Percentiles rank a stretch among this genome's conserved stretches.
Evolutionary conservation across 2,329 filamentous ascomycete species (phyloP).

Genomic region (Pseudogymnoascus sp.): DNA sequence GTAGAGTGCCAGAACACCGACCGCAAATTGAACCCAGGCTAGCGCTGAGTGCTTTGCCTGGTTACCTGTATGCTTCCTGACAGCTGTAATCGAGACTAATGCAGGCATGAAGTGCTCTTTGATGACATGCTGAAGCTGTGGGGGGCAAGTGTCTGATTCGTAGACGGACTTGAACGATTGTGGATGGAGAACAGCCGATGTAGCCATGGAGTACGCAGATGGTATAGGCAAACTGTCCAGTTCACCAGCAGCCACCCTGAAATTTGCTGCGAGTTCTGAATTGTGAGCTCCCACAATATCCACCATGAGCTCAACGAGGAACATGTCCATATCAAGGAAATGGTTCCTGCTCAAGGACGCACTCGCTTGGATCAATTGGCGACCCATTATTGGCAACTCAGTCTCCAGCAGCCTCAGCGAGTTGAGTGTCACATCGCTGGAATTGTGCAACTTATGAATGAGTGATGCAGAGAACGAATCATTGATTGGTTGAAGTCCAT

Average conservation of each 20-base stretch:
- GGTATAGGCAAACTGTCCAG: neutral
- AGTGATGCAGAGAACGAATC: conserved; percentile 44
- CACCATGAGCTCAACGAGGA: conserved; percentile 20
- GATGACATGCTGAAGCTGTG: conserved; percentile 20
- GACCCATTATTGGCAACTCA: conserved; percentile 56
- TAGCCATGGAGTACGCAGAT: neutral
- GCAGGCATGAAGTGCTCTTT: conserved; percentile 32
- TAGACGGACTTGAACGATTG: neutral
- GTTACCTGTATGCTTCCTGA: conserved; percentile 22
- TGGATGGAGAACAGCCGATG: neutral
- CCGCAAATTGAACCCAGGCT: conserved; percentile 69
- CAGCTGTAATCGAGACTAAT: conserved; percentile 26
- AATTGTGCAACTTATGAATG: conserved; percentile 46
- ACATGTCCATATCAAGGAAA: conserved; percentile 38
- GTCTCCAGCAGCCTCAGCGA: conserved; percentile 57
- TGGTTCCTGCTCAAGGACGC: conserved; percentile 36
- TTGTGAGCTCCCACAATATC: conserved; percentile 22
- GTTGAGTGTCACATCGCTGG: conserved; percentile 48
- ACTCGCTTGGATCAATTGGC: conserved; percentile 32
- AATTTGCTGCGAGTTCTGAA: conserved; percentile 5
- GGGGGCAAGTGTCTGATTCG: neutral
- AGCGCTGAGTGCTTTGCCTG: conserved; percentile 39
- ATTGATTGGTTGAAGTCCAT: conserved; percentile 37
- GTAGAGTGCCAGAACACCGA: conserved; percentile 70
- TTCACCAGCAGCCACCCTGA: neutral